Evolutionary conservation across 1,284 basidiomycete genomes (phyloP), one percentile per base, ranked within the genome.

Genomic region (Ganoderma lucidum): DNA sequence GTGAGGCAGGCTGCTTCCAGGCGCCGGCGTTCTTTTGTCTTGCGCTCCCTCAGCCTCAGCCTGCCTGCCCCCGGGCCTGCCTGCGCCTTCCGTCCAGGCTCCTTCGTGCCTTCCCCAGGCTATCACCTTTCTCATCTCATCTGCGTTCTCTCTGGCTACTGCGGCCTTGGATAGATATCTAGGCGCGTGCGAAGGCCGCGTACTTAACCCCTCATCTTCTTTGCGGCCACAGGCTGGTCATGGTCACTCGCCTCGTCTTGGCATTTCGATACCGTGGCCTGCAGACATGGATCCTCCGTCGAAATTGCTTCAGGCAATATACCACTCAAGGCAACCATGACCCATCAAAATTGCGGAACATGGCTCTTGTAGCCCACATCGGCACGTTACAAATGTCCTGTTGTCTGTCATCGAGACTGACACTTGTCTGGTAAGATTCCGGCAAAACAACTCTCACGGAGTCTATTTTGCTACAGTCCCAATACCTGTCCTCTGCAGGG

Each of bases 401-500:
- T 39, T 6, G 10, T 42, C 17, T 56, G 19, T 2, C 59, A 32
- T 28, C 2, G 2, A 10, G 12, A 28, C 61, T 71, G 17, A 72
- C 44, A 23, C 51, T 23, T 74, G 71, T 64, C 72, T 71, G 53
- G 30, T 65, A 94, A 94, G 95, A 97, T 81, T 96, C 95, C 5
- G 95, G 95, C 61, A 97, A 97, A 81, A 97, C 95, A 0, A 96
- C 95, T 2, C 81, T 97, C 45, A 96, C 95, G 0, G 95, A 97
- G 82, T 95, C 94, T 12, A 92, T 97, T 35, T 84, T 97, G 19
- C 85, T 92, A 67, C 88, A 89, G 66, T 93, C 95, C 3, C 87
- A 88, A 2, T 95, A 93, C 76, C 83, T 95, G n/a, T 84, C 87
- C 23, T 81, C 85, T 39, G 86, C 93, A 3, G 95, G 95, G 9